Percentiles rank a stretch among this genome's conserved stretches.
Conservation (phyloP, 2,329 filamentous ascomycete genomes). For the Elsinoe australis region DNA sequence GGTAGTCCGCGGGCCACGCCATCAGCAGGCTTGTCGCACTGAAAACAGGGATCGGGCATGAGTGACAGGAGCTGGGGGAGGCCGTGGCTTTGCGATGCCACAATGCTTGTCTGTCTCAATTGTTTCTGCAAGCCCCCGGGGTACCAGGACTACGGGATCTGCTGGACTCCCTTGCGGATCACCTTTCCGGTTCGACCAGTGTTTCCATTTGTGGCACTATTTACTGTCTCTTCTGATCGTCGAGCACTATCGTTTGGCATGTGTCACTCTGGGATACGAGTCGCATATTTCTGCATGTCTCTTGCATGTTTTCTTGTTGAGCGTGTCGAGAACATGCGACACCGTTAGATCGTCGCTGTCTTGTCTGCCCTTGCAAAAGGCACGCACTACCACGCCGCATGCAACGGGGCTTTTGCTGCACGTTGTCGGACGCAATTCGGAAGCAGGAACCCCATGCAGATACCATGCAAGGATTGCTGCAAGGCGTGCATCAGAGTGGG, state of each 20-base stretch:
- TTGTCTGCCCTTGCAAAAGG: not conserved
- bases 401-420: too few relatives aligned
- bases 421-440: slow-evolving; percentile 1
- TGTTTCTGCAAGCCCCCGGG: too few relatives aligned
- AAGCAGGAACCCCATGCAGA: slow-evolving; percentile 12
- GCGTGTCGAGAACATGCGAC: slow-evolving; percentile 6
- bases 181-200: not conserved
- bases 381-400: too few relatives aligned
- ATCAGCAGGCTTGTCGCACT: too few relatives aligned
- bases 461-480: not conserved
- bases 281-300: not conserved
- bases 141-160: too few relatives aligned
- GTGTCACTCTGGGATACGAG: slow-evolving; percentile 2
- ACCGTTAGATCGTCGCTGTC: too few relatives aligned
- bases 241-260: slow-evolving; percentile 8
- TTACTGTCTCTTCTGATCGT: not conserved
- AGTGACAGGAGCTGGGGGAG: too few relatives aligned
- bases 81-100: too few relatives aligned
- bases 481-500: too few relatives aligned
- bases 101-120: slow-evolving; percentile 7
- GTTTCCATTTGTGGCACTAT: not conserved
- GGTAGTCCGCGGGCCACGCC: too few relatives aligned
- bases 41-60: not conserved
- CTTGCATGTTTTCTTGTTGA: too few relatives aligned
- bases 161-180: too few relatives aligned